Conservation (phyloP, 2,329 filamentous ascomycete genomes). For the Ampelomyces quisqualis region DNA sequence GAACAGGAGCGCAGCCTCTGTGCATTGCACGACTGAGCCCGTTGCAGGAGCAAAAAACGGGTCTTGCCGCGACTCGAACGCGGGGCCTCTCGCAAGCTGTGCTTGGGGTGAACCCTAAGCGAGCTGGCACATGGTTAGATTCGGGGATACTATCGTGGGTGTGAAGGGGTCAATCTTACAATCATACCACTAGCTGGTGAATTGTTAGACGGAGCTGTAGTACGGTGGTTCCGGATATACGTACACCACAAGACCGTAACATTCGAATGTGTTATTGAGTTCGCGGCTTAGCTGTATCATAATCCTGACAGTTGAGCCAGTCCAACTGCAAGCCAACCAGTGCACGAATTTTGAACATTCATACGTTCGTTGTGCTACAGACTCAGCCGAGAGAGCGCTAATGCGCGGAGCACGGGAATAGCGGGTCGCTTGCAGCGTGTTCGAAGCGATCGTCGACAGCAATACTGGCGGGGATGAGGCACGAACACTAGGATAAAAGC, state of each 20-base stretch:
- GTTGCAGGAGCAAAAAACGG: constrained; percentile 16
- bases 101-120: constrained; percentile 56
- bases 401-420: no score
- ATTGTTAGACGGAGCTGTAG: background rate
- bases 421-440: no score
- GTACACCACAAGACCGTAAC: constrained; percentile 12
- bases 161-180: constrained; percentile 21
- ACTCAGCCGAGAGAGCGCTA: no score
- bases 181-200: constrained; percentile 62
- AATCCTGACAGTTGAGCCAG: no score
- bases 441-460: no score
- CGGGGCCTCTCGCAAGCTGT: constrained; percentile 30
- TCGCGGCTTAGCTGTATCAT: no score
- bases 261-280: background rate
- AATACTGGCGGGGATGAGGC: no score
- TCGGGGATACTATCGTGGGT: background rate
- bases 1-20: background rate
- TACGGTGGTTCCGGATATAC: no score
- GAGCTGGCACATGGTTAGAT: constrained; percentile 33
- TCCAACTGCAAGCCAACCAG: no score
- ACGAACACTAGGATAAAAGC: no score
- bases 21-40: background rate
- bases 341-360: no score
- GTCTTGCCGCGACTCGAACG: constrained; percentile 33
- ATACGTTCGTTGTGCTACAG: no score